A percentile compares a stretch with the other conserved stretches of the same genome.
phyloP scores from a whole-genome alignment of 257 asterid genomes.

The Nicotiana otophora region DNA sequence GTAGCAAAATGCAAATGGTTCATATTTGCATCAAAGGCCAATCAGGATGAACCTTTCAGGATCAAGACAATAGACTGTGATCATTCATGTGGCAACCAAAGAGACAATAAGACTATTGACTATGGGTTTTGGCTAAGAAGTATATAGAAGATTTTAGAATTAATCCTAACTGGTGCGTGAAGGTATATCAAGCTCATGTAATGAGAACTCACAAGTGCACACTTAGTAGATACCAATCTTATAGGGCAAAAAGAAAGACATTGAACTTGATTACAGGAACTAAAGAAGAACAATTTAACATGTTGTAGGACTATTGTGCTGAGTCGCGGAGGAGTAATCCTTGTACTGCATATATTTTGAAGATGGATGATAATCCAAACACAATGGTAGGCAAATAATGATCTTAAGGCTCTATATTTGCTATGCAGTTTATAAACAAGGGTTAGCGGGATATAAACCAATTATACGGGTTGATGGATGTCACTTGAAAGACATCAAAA shows the following conservation, averaged over 20 bases:
- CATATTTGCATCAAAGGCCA: background rate
- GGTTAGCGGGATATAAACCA: no score
- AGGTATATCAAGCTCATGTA: background rate
- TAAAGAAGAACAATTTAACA: background rate
- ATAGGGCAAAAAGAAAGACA: background rate
- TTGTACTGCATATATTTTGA: background rate
- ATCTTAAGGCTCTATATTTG: no score
- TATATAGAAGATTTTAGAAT: background rate
- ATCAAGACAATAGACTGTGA: background rate
- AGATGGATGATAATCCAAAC: background rate
- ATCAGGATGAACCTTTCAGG: background rate
- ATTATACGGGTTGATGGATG: no score
- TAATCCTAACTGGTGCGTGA: background rate
- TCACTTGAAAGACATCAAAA: no score
- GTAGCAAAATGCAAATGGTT: background rate
- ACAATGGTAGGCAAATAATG: background rate
- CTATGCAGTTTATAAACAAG: no score
- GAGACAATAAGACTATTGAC: background rate
- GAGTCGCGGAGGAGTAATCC: background rate
- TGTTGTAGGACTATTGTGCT: background rate
- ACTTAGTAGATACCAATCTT: background rate
- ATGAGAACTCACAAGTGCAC: background rate
- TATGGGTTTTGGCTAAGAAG: background rate
- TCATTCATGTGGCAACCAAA: background rate
- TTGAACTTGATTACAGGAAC: background rate